These are phyloP conservation scores for Apiospora rasikravindrae DNA, from an alignment of 2,329 filamentous ascomycete genomes.

Conservation along the genomic window DNA sequence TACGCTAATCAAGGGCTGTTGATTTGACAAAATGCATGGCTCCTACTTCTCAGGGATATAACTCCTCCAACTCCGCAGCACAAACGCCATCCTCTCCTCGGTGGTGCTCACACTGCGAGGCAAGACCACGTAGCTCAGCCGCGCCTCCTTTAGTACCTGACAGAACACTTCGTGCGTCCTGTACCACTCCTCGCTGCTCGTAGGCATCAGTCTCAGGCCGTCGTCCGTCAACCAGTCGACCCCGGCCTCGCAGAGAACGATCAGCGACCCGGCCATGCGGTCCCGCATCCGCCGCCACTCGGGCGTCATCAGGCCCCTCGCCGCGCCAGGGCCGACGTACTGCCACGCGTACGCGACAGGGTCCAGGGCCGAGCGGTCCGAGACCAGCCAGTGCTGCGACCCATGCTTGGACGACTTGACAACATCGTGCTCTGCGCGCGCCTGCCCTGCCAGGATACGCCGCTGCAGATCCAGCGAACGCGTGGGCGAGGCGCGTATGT, in stretches of 20 bases:
- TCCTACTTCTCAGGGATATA: neutral
- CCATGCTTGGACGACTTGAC: too few species aligned
- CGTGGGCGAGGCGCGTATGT: conserved; percentile 37
- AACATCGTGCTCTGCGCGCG: conserved; percentile 34
- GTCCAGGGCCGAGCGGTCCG: conserved; percentile 49
- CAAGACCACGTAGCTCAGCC: neutral
- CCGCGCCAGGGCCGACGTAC: conserved; percentile 37
- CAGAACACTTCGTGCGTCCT: conserved; percentile 34
- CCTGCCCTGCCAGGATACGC: conserved; percentile 45
- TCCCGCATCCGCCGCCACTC: conserved; percentile 38
- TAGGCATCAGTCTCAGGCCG: conserved; percentile 43
- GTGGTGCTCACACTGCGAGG: neutral
- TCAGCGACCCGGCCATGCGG: conserved; percentile 40
- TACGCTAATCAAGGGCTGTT: too few species aligned
- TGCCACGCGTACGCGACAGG: conserved; percentile 45
- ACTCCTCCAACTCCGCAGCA: neutral
- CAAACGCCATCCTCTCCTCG: neutral
- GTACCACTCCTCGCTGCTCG: conserved; percentile 28
- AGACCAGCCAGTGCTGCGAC: conserved; percentile 44
- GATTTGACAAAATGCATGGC: neutral
- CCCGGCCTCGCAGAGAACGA: conserved; percentile 47
- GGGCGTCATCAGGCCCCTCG: conserved; percentile 30
- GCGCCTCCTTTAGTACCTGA: conserved; percentile 22
- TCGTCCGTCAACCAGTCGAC: conserved; percentile 42
- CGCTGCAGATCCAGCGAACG: conserved; percentile 42